Percentiles rank a stretch among this genome's conserved stretches.
These are phyloP conservation scores for Corynascus novoguineensis DNA, from an alignment of 495 filamentous ascomycete genomes.

Conservation along the genomic window DNA sequence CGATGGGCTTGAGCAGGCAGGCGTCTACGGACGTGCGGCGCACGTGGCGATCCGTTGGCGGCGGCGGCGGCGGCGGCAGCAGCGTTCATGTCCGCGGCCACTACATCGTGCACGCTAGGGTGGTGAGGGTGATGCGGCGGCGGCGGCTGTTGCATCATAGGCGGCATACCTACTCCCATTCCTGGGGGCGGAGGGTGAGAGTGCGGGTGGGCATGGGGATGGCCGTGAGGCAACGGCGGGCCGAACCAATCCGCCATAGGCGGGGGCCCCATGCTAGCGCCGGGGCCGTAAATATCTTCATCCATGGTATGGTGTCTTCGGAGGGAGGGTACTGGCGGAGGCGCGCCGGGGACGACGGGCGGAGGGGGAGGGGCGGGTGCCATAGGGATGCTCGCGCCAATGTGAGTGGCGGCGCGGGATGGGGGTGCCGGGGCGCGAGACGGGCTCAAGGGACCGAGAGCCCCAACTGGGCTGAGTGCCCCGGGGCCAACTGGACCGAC, in stretches of 20 bases:
- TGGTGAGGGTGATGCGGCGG: no score
- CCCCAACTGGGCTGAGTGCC: constrained; percentile 24
- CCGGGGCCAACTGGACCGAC: constrained; percentile 15
- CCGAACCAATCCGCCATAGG: constrained; percentile 17
- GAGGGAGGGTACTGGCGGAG: constrained; percentile 15
- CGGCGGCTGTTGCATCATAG: no score
- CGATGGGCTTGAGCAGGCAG: constrained; percentile 19
- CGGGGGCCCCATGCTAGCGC: constrained; percentile 11
- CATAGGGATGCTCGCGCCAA: constrained; percentile 28
- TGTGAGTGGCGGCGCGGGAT: constrained; percentile 24
- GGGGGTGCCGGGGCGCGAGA: constrained; percentile 19
- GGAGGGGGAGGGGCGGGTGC: constrained; percentile 28
- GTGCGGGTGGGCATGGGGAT: background rate
- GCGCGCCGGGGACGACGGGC: constrained; percentile 19
- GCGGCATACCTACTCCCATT: constrained; percentile 6
- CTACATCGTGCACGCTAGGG: background rate
- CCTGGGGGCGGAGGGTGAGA: constrained; percentile 4
- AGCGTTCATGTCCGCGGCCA: background rate
- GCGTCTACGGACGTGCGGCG: constrained; percentile 26
- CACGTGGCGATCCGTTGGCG: constrained; percentile 22
- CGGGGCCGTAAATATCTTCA: constrained; percentile 28
- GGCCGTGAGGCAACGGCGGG: constrained; percentile 1
- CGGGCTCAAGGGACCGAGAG: constrained; percentile 22
- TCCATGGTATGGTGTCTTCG: constrained; percentile 41
- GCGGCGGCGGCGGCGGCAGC: constrained; percentile 5